Base-by-base conservation (phyloP, 1,284 basidiomycete genomes). In the Microbotryum saponariae region DNA sequence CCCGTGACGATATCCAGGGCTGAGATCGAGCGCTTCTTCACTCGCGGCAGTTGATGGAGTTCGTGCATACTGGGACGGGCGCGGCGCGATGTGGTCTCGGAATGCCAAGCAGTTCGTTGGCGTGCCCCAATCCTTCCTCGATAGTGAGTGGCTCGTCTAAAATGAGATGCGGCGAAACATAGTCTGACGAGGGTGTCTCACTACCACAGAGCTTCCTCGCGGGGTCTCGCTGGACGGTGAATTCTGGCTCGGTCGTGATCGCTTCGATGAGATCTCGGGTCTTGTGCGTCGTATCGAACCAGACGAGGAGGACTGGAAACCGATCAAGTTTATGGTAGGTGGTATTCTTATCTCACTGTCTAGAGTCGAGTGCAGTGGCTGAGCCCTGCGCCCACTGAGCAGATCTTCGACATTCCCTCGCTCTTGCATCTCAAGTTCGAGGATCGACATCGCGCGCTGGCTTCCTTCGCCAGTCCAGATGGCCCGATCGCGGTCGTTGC, bases 391-490 rank as follows among this genome's bases (percentile, higher is more conserved):
- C 44, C 33, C 18, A 9, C 16, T 50, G 25, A 12, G n/a, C 58
- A 84, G 82, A 77, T 85, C 53, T 86, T 86, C 66, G 85, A 86
- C 71, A 77, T 83, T n/a, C 84, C 84, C 1, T 83, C 82, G 2
- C 74, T 76, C 25, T 79, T 76, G 7, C 66, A 76, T 2, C 73
- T 78, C 46, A 76, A 79, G 0, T 85, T 86, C 64, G 84, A 86
- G 71, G 77, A 81, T 7, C 81, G 85, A 6, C 75, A 42, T 42
- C 37, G 37, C 37, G 37, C 37, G 14, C 16, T 42, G 37, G 37
- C 58, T 4, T 56, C 50, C 21, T 42, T 44, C 12, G 52, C 61
- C 25, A 29, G 20, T 5, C 20, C 25, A 42, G 37, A 23, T 9
- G 16, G 14, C 14, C 21, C 44, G 21, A 46, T 84, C 50, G 73